phyloP scores from a whole-genome alignment of 2,329 filamentous ascomycete genomes.

The Neonectria punicea region DNA sequence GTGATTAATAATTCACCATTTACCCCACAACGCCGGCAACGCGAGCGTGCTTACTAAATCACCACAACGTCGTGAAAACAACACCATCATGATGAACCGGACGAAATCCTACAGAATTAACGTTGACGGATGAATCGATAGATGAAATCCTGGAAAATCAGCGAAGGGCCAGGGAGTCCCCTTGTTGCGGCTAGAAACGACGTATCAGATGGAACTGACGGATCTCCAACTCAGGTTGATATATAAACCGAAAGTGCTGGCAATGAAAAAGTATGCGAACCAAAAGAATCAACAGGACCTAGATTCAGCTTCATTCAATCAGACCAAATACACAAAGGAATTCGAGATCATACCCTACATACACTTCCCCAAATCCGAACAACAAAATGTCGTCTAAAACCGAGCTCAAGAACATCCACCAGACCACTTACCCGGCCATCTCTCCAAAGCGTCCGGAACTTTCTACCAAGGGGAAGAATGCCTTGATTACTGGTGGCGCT shows the following conservation, averaged over 20 bases:
- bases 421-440: conserved; percentile 46
- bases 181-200: background rate
- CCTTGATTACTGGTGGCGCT: conserved; percentile 73
- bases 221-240: background rate
- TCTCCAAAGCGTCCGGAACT: conserved; percentile 48
- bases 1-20: conserved; percentile 21
- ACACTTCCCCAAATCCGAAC: background rate
- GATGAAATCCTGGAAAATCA: conserved; percentile 16
- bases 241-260: background rate
- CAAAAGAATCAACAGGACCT: background rate
- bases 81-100: background rate
- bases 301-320: background rate
- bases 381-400: conserved; percentile 19
- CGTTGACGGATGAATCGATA: conserved; percentile 15
- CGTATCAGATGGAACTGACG: too few species aligned
- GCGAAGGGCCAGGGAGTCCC: too few species aligned
- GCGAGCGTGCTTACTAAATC: background rate
- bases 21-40: background rate
- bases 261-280: background rate
- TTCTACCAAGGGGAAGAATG: conserved; percentile 56
- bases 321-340: background rate
- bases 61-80: background rate
- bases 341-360: background rate
- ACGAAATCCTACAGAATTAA: conserved; percentile 19
- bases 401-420: conserved; percentile 28